Evolutionary conservation across 129 eudicot species (phyloP), one percentile per base, ranked within the genome.

Genomic region (Pseudognaphalium luteoalbum): DNA sequence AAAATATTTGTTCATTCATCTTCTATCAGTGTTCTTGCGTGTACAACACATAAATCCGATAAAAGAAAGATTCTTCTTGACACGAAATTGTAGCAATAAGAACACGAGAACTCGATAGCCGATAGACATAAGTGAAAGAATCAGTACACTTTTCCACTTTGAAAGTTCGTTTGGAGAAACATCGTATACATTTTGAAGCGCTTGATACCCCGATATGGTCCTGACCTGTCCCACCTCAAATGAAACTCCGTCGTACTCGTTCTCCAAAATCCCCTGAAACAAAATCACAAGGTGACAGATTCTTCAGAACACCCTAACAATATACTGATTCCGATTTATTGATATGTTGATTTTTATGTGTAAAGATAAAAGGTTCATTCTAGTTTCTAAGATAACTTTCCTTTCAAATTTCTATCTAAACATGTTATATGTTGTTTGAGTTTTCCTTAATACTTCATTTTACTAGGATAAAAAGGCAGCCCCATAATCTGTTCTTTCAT

Each of bases 201-300:
- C 54, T 66, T 66, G 54, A 66, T 66, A 37, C 16, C 71, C 71
- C 32, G 54, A 66, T 66, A 66, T 66, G 16, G 72, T 67, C 56
- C 33, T 67, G 6, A 67, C 14, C 52, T 39, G 51, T 17, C 71
- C 71, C 15, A 66, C 30, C 7, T 37, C 50, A 66, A 66, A 37
- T 35, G 29, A 17, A 35, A 66, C 52, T 37, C 50, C 71, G 7
- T 35, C 39, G 71, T 66, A 66, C 39, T 66, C 51, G 32, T 35
- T n/a, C 52, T 66, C 71, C 71, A 66, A 34, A 7, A 66, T 66
- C 51, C 51, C 71, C 71, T 66, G 17, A 3, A 66, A 7, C 15
- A n/a, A 6, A 17, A 66, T 33, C n/a, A 25, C 39, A 63, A 3
- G 5, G 14, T 32, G 25, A 32, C 14, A 32, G 69, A 64, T 32